These are phyloP conservation scores for Fusarium drepaniforme DNA, from an alignment of 2,329 filamentous ascomycete species.

Conservation along the genomic window DNA sequence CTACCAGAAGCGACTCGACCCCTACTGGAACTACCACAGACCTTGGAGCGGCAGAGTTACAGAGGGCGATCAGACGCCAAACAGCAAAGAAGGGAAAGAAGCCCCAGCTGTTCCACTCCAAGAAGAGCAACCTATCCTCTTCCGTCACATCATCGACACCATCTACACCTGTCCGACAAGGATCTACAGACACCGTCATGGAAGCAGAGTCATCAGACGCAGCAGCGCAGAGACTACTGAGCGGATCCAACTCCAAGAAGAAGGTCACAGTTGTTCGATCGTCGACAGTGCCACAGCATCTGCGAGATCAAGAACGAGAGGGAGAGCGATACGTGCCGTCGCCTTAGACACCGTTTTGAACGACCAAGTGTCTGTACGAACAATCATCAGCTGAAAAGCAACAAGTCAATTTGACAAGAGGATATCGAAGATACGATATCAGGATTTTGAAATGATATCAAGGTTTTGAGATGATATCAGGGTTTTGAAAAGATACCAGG, in stretches of 20 bases:
- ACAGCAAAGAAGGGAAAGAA: neutral
- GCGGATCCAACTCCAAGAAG: neutral
- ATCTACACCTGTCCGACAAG: neutral
- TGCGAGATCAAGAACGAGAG: slow-evolving; percentile 2
- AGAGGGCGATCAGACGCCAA: neutral
- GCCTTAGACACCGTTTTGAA: neutral
- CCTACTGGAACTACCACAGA: neutral
- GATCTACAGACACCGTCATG: neutral
- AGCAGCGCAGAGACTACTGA: neutral
- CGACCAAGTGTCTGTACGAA: neutral
- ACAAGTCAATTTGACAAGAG: neutral
- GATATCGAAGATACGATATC: neutral
- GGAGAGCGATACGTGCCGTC: neutral
- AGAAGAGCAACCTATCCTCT: neutral
- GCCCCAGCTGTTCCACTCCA: slow-evolving; percentile 6
- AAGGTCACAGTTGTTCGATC: slow-evolving; percentile 9
- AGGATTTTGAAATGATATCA: neutral
- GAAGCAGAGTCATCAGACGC: neutral
- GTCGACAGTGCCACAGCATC: neutral
- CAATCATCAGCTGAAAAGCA: neutral
- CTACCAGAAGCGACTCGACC: neutral
- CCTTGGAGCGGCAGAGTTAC: neutral
- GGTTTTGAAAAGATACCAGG: neutral
- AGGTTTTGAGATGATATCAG: neutral
- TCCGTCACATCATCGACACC: neutral